phyloP scores from a whole-genome alignment of 1,139 yeast genomes.

The Kluyveromyces sp. region DNA sequence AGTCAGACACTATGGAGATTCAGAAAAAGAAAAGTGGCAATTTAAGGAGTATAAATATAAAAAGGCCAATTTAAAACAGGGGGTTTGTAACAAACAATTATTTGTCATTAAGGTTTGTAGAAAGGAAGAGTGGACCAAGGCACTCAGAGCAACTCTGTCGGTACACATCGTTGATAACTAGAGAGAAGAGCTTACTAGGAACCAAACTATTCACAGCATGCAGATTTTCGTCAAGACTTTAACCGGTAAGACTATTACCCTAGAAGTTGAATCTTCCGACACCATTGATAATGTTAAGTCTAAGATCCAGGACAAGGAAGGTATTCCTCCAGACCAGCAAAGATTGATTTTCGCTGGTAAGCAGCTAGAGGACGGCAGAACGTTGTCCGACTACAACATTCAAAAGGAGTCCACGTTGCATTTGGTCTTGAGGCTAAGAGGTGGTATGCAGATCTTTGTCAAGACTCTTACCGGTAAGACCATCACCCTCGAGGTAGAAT shows the following conservation, averaged over 20 bases:
- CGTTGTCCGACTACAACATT: constrained; percentile 71
- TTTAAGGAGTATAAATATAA: background rate
- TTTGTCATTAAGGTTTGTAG: background rate
- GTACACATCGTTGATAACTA: background rate
- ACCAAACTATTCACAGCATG: constrained; percentile 34
- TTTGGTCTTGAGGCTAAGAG: constrained; percentile 67
- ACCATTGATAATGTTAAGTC: constrained; percentile 79
- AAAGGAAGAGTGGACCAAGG: too few species aligned
- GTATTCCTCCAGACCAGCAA: constrained; percentile 84
- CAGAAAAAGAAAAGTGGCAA: background rate
- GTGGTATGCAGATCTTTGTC: constrained; percentile 52
- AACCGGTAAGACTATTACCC: constrained; percentile 74
- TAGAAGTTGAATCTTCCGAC: constrained; percentile 78
- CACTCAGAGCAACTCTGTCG: too few species aligned
- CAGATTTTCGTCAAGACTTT: constrained; percentile 57
- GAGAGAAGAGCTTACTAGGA: background rate
- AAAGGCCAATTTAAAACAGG: background rate
- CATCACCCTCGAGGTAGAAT: constrained; percentile 71
- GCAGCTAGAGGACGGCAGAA: constrained; percentile 80
- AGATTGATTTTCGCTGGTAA: constrained; percentile 82
- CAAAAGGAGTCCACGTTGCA: constrained; percentile 71
- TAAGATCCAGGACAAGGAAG: constrained; percentile 81
- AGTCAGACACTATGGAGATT: background rate
- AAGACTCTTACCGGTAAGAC: constrained; percentile 78
- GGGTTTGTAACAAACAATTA: background rate